Evolutionary conservation across 2,329 filamentous ascomycete species (phyloP).

Genomic region (Passalora sequoiae): DNA sequence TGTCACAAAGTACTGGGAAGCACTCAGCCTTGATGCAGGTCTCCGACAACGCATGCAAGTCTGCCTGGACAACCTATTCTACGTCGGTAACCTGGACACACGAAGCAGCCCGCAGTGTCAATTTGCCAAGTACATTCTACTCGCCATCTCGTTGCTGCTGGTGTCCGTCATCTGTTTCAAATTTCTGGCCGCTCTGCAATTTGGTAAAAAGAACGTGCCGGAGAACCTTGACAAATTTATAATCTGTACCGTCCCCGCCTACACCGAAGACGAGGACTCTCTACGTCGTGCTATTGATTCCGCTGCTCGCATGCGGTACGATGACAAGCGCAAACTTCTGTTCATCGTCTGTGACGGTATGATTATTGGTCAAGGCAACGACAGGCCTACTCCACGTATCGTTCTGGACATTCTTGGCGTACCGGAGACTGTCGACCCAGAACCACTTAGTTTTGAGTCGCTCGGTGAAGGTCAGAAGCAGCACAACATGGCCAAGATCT

Average conservation of each 20-base stretch:
- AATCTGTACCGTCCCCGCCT: constrained; percentile 95
- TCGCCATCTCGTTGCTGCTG: constrained; percentile 76
- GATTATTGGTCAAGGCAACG: constrained; percentile 99
- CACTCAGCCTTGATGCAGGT: constrained; percentile 54
- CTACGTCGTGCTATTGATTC: constrained; percentile 96
- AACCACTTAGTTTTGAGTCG: constrained; percentile 93
- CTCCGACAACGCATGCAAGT: constrained; percentile 65
- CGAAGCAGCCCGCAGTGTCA: constrained; percentile 77
- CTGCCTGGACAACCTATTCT: constrained; percentile 92
- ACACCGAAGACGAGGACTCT: constrained; percentile 97
- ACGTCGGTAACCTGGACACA: constrained; percentile 85
- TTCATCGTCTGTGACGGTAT: constrained; percentile 94
- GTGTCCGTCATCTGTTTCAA: constrained; percentile 86
- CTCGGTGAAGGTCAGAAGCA: constrained; percentile 94
- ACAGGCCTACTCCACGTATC: constrained; percentile 89
- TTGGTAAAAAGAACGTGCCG: constrained; percentile 81
- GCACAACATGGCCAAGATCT: constrained; percentile 99
- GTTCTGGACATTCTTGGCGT: constrained; percentile 96
- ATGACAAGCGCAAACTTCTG: constrained; percentile 95
- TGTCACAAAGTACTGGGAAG: constrained; percentile 76
- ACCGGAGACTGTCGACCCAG: constrained; percentile 85
- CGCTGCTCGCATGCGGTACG: constrained; percentile 88
- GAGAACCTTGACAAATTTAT: constrained; percentile 98
- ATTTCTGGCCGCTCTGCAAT: constrained; percentile 93
- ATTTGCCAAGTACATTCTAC: constrained; percentile 83